Conservation (phyloP, 495 filamentous ascomycete species). For the Tuber indicum region DNA sequence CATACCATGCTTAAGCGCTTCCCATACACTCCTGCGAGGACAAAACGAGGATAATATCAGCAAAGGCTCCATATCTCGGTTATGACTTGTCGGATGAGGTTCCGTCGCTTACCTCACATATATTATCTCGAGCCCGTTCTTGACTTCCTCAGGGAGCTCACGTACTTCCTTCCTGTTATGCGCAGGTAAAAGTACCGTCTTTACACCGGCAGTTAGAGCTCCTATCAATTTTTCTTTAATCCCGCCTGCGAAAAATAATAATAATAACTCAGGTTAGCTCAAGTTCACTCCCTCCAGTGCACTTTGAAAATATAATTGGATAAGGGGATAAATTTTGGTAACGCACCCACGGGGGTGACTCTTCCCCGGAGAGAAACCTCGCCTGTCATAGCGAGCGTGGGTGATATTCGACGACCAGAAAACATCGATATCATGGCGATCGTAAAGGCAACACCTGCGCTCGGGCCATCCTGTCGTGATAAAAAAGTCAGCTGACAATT, state of each 20-base stretch:
- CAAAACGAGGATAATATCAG: slow-evolving; percentile 15
- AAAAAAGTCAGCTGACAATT: slow-evolving; percentile 36
- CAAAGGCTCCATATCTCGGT: slow-evolving; percentile 21
- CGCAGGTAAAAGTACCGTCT: slow-evolving; percentile 81
- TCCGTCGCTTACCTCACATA: slow-evolving; percentile 65
- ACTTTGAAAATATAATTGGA: slow-evolving; percentile 11
- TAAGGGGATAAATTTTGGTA: slow-evolving; percentile 12
- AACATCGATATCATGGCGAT: slow-evolving; percentile 90
- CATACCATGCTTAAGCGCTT: slow-evolving; percentile 39
- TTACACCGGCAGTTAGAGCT: slow-evolving; percentile 85
- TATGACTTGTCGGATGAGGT: slow-evolving; percentile 23
- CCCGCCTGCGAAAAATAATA: slow-evolving; percentile 59
- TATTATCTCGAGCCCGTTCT: slow-evolving; percentile 77
- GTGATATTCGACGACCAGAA: slow-evolving; percentile 77
- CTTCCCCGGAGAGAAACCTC: slow-evolving; percentile 84
- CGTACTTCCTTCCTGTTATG: slow-evolving; percentile 89
- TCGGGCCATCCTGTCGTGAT: slow-evolving; percentile 48
- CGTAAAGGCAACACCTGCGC: slow-evolving; percentile 87
- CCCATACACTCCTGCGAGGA: slow-evolving; percentile 39
- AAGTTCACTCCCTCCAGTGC: not conserved
- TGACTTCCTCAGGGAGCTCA: slow-evolving; percentile 87
- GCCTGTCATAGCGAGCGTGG: slow-evolving; percentile 94
- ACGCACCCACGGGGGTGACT: slow-evolving; percentile 51
- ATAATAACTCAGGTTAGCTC: slow-evolving; percentile 10
- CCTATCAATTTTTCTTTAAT: slow-evolving; percentile 99